Percentiles rank a stretch among this genome's conserved stretches.
Conservation (phyloP, 352 stramenopile genomes). For the Phytopythium chamaehyphon region DNA sequence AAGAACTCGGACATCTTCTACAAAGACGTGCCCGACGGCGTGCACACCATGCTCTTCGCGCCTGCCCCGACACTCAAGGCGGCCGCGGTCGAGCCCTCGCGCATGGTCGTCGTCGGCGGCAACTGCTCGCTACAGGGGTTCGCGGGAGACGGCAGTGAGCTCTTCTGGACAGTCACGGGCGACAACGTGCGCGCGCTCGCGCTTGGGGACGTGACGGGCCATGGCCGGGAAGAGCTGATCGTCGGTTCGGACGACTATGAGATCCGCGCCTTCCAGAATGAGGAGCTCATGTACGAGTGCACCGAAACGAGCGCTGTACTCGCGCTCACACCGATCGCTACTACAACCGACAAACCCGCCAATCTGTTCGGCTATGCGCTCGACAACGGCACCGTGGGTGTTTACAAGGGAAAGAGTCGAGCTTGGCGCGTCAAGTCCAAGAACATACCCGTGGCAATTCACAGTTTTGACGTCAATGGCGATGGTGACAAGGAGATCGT, state of each 20-base stretch:
- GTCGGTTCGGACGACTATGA: constrained; percentile 90
- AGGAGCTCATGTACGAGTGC: constrained; percentile 87
- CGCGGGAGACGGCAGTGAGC: constrained; percentile 66
- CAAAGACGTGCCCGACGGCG: constrained; percentile 84
- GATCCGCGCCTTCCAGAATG: constrained; percentile 85
- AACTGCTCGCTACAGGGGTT: constrained; percentile 93
- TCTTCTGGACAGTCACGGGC: constrained; percentile 91
- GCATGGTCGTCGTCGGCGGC: constrained; percentile 88
- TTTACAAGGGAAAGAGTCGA: constrained; percentile 86
- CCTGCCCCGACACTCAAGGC: constrained; percentile 34
- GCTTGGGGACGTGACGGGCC: constrained; percentile 67
- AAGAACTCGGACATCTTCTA: constrained; percentile 94
- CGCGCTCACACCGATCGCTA: constrained; percentile 67
- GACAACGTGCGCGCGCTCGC: constrained; percentile 87
- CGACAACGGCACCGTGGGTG: constrained; percentile 90
- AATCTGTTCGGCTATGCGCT: constrained; percentile 85
- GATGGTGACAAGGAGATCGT: constrained; percentile 88
- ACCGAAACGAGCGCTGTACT: constrained; percentile 83
- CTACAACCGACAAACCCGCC: constrained; percentile 8
- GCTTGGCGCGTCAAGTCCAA: constrained; percentile 93
- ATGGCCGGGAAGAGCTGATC: constrained; percentile 75
- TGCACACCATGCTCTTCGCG: constrained; percentile 81
- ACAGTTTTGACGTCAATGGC: constrained; percentile 88
- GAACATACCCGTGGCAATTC: constrained; percentile 73
- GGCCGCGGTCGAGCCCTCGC: constrained; percentile 20